Base-by-base conservation (phyloP, 441 rosid genomes). In the Mallotus japonicus region DNA sequence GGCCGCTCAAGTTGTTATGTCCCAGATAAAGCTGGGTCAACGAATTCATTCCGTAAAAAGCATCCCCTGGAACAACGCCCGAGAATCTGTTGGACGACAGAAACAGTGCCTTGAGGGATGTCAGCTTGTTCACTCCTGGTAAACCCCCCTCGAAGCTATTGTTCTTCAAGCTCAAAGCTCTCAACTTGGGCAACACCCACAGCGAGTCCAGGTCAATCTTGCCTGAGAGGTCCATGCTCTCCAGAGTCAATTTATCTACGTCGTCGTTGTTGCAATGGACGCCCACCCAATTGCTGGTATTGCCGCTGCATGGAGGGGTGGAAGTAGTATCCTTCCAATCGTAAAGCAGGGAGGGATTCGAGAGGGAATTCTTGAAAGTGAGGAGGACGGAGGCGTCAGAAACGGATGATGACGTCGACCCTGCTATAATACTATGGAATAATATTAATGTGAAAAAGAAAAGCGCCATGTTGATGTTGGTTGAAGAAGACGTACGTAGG, bases 91-190 rank as follows among this genome's bases (percentile, higher is more conserved):
- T 94, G 46, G 74, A 50, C 1, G 95, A 86, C 73, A 94, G 57
- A 68, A 77, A 85, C 79, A 92, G 76, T 56, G 73, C 74, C 78
- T 64, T 87, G 49, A 94, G 66, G 22, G 79, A 64, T 2, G 19
- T 46, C 2, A 94, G 83, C 55, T 81, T 82, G 20, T 65, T 67
- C 14, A 94, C 1, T 53, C 71, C 80, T 3, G 97, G 94, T 47
- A 92, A 42, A 0, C 80, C 53, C 8, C 99, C 96, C 3, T 80
- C 82, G 2, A 94, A 88, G 72, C 72, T 71, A 68, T 90, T 94
- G 71, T 83, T 80, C 86, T 74, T 83, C 15, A 92, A 77, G 78
- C 96, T 89, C 6, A 92, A 62, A 5, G 92, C 78, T 56, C 84
- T 87, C 63, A 94, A 70, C 20, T 69, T 62, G 0, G 73, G 62